Percentiles rank a stretch among this genome's conserved stretches.
Evolutionary conservation across 495 filamentous ascomycete genomes (phyloP).

Genomic region (Penicillium bialowiezense): DNA sequence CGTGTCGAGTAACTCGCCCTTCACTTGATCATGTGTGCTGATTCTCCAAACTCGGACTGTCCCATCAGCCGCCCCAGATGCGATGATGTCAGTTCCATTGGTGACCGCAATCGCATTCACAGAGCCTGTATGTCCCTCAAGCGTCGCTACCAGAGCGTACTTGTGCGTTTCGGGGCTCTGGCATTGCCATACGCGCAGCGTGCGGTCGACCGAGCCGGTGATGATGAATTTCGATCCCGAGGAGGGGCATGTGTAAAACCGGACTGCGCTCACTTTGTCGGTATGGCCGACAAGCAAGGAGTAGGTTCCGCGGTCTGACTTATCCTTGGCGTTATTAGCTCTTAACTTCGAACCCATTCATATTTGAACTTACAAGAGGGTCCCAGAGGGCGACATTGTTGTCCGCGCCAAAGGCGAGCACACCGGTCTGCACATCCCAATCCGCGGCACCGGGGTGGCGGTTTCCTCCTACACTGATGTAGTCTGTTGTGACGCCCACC

Average conservation of each 20-base stretch:
- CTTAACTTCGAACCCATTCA: not conserved
- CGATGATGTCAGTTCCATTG: slow-evolving; percentile 54
- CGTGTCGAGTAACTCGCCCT: slow-evolving; percentile 58
- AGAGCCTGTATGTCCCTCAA: slow-evolving; percentile 64
- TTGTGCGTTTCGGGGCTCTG: slow-evolving; percentile 13
- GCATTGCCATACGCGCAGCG: slow-evolving; percentile 68
- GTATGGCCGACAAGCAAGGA: slow-evolving; percentile 76
- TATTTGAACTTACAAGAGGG: slow-evolving; percentile 61
- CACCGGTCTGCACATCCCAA: slow-evolving; percentile 69
- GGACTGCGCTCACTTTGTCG: slow-evolving; percentile 78
- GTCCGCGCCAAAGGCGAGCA: slow-evolving; percentile 88
- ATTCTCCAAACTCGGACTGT: slow-evolving; percentile 76
- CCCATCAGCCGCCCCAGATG: slow-evolving; percentile 76
- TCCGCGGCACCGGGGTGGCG: slow-evolving; percentile 86
- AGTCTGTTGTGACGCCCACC: slow-evolving; percentile 51
- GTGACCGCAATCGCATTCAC: slow-evolving; percentile 75
- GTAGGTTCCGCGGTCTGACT: slow-evolving; percentile 55
- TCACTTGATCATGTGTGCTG: slow-evolving; percentile 30
- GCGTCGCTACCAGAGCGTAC: slow-evolving; percentile 46
- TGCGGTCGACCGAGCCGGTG: slow-evolving; percentile 80
- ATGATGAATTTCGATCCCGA: slow-evolving; percentile 56
- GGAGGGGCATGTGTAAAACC: slow-evolving; percentile 60
- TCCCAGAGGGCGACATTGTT: slow-evolving; percentile 87
- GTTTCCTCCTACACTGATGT: slow-evolving; percentile 85
- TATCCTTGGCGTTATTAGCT: slow-evolving; percentile 37